These are phyloP conservation scores for Ulmus americana DNA, from an alignment of 331 rosid genomes.

Conservation along the genomic window DNA sequence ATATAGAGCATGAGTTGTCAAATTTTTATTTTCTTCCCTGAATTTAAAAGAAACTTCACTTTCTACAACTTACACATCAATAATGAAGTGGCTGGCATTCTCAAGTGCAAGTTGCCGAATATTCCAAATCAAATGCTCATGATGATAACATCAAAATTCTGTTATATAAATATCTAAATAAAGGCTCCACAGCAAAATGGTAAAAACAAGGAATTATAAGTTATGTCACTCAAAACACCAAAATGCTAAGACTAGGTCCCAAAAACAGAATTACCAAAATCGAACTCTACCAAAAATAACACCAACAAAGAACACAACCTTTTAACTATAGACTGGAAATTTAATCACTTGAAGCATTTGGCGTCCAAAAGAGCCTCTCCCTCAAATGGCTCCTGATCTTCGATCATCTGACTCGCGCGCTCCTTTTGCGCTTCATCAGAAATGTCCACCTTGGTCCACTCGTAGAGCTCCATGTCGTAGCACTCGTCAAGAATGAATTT, in stretches of 20 bases:
- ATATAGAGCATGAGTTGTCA: too few species aligned
- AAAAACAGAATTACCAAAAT: constrained; percentile 15
- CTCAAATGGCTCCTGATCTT: constrained; percentile 81
- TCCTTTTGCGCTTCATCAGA: constrained; percentile 75
- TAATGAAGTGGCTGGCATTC: too few species aligned
- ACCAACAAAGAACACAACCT: constrained; percentile 20
- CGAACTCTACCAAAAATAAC: constrained; percentile 26
- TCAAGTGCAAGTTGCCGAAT: too few species aligned
- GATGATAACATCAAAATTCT: neutral
- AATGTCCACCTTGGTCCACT: constrained; percentile 76
- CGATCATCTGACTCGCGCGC: constrained; percentile 81
- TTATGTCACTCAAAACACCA: constrained; percentile 20
- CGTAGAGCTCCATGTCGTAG: constrained; percentile 91
- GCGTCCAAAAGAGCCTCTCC: constrained; percentile 83
- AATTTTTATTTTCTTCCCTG: too few species aligned
- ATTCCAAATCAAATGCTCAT: too few species aligned
- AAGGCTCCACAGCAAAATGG: constrained; percentile 8
- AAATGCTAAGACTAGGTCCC: constrained; percentile 10
- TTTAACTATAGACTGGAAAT: neutral
- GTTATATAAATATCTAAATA: constrained; percentile 10
- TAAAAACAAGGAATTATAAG: constrained; percentile 12
- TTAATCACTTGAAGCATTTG: constrained; percentile 79
- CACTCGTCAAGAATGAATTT: constrained; percentile 73
- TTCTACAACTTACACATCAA: too few species aligned
- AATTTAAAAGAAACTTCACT: too few species aligned